Evolutionary conservation across 306 rosid genomes (phyloP), one percentile per base, ranked within the genome.

Genomic region (Arachis hypogaea): DNA sequence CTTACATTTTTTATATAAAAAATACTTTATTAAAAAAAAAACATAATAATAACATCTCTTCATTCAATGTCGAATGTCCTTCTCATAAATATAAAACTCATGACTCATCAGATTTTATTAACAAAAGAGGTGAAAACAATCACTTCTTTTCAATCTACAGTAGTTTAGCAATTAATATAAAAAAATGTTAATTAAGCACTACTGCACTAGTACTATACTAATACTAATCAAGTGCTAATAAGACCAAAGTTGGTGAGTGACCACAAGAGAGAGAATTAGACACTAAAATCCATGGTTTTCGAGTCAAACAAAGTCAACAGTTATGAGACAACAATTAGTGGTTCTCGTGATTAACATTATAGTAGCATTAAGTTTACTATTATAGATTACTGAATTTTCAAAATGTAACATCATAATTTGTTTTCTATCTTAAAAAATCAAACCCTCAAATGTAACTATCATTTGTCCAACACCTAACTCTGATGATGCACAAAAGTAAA

Each of bases 291-390:
- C 45, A 81, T 57, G 68, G 12, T 58, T 46, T 60, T 68, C 57
- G 36, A 63, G 85, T 81, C 85, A 82, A 79, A 70, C 29, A 30
- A 62, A 74, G 86, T 82, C 85, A 42, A 12, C 38, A 33, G 38
- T 33, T 33, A 33, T 33, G 38, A 77, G 50, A 74, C 62, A 77
- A 38, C 44, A 69, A 66, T 61, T 8, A 54, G 5, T 29, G 55
- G 58, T 29, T 45, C n/a, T 57, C 73, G 43, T 69, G 78, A 66
- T 78, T 41, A 71, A 46, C 68, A 80, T 70, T 76, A 71, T 72
- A 78, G 55, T 63, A 62, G 57, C 11, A 55, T 10, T 44, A 73
- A 33, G 55, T 47, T 61, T 44, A 55, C 47, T 43, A 71, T 55
- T 56, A 30, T 51, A 46, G 40, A 61, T 57, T 47, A 33, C 38